Base-by-base conservation (phyloP, 2,329 filamentous ascomycete genomes). In the Aspergillus pseudoviridinutans region DNA sequence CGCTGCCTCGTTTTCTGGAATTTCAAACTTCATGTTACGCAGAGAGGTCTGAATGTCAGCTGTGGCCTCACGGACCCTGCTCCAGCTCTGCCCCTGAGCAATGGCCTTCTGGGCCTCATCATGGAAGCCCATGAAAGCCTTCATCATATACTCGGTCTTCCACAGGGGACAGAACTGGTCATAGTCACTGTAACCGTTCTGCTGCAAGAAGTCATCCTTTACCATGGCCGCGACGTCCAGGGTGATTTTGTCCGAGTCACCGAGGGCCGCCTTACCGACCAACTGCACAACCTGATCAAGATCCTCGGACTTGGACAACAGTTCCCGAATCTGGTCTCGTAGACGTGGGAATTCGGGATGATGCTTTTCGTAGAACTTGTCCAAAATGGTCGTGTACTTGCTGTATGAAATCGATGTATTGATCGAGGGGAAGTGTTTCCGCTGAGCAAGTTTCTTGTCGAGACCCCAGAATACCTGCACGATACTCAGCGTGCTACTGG, bases 141-240 rank as follows among this genome's bases (percentile, higher is more conserved):
- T 97, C 94, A 99, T 99, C 94, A 99, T 97, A 88, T 94, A 99
- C 76, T 96, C 90, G 0, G 94, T 99, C 88, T 99, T 99, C 94
- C 94, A 99, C 71, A 99, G 85, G 51, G 94, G 94, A 74, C 94
- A 99, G 86, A 96, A 99, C 80, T 97, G 92, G 74, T 99, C 94
- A 75, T 99, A 97, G 78, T 97, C 91, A 66, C 90, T 94, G 85
- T 99, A 99, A 62, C 94, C 94, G 80, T 99, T 99, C 77, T 99
- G 94, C 79, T 99, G 94, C 73, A 99, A 76, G 81, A 99, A 99
- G 75, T 99, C 94, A 73, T 99, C 94, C 85, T 99, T 99, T 78
- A 99, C 81, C 66, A 99, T 80, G 20, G 86, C 87, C 20, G 94
- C 90, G 61, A 99, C 87, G 73, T 97, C 95, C 53, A 99, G 83